Percentiles rank a stretch among this genome's conserved stretches.
Conservation (phyloP, 805 yeast genomes). For the Candida hungchunana region DNA sequence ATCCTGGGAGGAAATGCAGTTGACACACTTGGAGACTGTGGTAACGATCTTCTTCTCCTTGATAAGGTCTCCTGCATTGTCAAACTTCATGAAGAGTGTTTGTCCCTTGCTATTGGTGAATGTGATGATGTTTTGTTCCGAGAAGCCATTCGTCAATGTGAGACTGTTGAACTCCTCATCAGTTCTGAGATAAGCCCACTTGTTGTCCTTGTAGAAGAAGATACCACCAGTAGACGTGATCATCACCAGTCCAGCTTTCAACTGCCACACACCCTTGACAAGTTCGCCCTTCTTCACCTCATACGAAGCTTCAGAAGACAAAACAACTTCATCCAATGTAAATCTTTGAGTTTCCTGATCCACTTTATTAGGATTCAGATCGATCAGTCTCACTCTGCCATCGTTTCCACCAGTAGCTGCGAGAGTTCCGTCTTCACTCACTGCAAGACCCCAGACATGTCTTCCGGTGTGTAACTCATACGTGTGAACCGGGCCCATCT, state of each 20-base stretch:
- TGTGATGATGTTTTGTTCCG: conserved; percentile 30
- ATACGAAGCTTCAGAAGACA: conserved; percentile 21
- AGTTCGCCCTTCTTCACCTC: conserved; percentile 44
- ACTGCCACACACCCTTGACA: conserved; percentile 55
- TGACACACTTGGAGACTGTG: conserved; percentile 43
- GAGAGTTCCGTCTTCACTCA: conserved; percentile 38
- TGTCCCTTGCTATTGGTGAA: conserved; percentile 40
- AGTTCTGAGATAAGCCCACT: conserved; percentile 29
- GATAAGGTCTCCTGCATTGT: conserved; percentile 30
- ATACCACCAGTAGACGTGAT: conserved; percentile 60
- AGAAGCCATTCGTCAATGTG: conserved; percentile 40
- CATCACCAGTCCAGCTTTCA: conserved; percentile 41
- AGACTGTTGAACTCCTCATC: conserved; percentile 33
- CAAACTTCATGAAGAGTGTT: conserved; percentile 39
- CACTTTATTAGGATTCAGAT: conserved; percentile 36
- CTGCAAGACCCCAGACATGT: conserved; percentile 80
- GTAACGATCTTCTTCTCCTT: conserved; percentile 22
- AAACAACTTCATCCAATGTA: conserved; percentile 32
- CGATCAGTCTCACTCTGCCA: conserved; percentile 69
- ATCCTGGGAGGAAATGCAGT: conserved; percentile 36
- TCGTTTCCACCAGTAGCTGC: conserved; percentile 93
- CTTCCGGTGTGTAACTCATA: conserved; percentile 78
- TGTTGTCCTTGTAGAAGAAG: conserved; percentile 24
- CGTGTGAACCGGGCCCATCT: conserved; percentile 31
- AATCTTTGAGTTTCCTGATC: conserved; percentile 28